Conservation (phyloP, 2,329 filamentous ascomycete genomes). For the Thielaviopsis musarum region DNA sequence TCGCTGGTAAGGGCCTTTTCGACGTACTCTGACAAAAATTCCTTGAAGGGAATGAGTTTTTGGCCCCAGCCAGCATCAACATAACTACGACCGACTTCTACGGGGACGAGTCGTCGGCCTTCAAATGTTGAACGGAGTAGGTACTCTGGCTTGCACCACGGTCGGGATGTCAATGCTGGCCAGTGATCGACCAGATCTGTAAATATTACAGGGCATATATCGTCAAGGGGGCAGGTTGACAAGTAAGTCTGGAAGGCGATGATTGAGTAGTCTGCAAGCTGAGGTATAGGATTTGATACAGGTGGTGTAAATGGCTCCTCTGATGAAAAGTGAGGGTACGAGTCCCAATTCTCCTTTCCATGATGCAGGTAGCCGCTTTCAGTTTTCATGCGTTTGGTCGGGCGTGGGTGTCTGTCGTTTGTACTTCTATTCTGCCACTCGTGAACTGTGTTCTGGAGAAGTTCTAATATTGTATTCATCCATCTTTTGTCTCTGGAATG, state of each 20-base stretch:
- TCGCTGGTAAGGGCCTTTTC: constrained; percentile 11
- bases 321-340: constrained; percentile 5
- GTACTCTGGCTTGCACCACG: constrained; percentile 62
- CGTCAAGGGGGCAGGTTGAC: constrained; percentile 17
- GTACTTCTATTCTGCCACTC: background rate
- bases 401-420: constrained; percentile 5
- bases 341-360: constrained; percentile 1
- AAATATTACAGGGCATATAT: constrained; percentile 49
- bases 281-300: constrained; percentile 25
- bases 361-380: background rate
- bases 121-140: constrained; percentile 56
- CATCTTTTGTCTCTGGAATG: constrained; percentile 9
- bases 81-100: constrained; percentile 77
- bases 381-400: constrained; percentile 8
- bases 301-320: constrained; percentile 23
- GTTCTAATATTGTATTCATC: constrained; percentile 10
- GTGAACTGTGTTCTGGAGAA: constrained; percentile 7
- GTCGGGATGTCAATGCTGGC: constrained; percentile 53
- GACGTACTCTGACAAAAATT: constrained; percentile 52
- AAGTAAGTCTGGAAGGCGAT: constrained; percentile 46
- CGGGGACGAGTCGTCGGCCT: constrained; percentile 65
- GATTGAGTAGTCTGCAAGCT: constrained; percentile 31
- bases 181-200: constrained; percentile 48
- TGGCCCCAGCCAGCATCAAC: constrained; percentile 77
- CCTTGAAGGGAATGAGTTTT: constrained; percentile 54